These are phyloP conservation scores for Kwoniella shivajii DNA, from an alignment of 1,284 basidiomycete genomes.

Conservation along the genomic window DNA sequence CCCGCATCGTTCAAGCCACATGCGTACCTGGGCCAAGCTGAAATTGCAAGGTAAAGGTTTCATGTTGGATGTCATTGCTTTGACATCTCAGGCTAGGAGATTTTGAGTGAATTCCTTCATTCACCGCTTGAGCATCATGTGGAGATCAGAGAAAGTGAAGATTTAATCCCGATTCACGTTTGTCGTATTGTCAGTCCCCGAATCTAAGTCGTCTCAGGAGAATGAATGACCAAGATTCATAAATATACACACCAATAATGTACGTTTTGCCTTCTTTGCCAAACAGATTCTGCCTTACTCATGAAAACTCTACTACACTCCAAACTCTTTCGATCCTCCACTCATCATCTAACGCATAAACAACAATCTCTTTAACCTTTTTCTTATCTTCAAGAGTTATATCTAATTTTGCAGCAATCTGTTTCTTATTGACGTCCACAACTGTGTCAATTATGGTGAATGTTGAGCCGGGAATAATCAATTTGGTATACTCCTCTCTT, in stretches of 20 bases:
- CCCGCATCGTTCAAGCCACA: too few species aligned
- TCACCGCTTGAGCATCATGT: too few species aligned
- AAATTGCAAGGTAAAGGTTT: too few species aligned
- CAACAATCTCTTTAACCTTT: conserved; percentile 6
- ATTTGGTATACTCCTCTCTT: neutral
- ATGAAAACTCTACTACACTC: conserved; percentile 9
- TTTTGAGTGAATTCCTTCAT: too few species aligned
- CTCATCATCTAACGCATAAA: conserved; percentile 2
- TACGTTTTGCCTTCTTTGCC: neutral
- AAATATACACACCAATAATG: neutral
- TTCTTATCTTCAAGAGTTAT: neutral
- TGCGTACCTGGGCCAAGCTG: too few species aligned
- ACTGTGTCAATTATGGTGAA: neutral
- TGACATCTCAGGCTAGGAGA: too few species aligned
- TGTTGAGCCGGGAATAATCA: neutral
- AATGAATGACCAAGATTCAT: too few species aligned
- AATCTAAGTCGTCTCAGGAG: too few species aligned
- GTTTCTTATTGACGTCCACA: neutral
- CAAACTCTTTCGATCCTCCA: conserved; percentile 9
- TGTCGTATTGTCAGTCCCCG: too few species aligned
- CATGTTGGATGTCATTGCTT: too few species aligned
- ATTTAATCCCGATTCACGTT: too few species aligned
- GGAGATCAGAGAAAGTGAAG: too few species aligned
- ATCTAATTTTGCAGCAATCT: conserved; percentile 1
- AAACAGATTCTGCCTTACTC: neutral